These are phyloP conservation scores for Neofusicoccum parvum DNA, from an alignment of 2,329 filamentous ascomycete species.

Conservation along the genomic window DNA sequence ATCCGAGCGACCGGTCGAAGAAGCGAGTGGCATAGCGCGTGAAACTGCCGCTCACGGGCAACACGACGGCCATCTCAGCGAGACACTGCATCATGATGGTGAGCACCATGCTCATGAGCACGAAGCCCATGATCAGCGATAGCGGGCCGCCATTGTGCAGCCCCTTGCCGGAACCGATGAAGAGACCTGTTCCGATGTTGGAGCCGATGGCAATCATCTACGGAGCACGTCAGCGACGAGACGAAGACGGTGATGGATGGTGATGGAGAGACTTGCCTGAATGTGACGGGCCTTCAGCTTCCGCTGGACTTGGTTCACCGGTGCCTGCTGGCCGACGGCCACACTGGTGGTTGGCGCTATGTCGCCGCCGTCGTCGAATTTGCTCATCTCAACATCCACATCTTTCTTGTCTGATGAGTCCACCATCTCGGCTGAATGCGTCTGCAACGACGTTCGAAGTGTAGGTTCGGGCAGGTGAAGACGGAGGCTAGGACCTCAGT, in stretches of 20 bases:
- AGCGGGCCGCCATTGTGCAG: slow-evolving; percentile 42
- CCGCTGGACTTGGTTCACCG: slow-evolving; percentile 32
- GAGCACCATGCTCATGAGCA: slow-evolving; percentile 79
- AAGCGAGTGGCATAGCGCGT: slow-evolving; percentile 95
- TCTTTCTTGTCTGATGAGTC: not conserved
- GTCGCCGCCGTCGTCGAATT: not conserved
- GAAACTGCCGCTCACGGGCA: slow-evolving; percentile 90
- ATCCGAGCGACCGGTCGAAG: slow-evolving; percentile 89
- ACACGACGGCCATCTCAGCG: slow-evolving; percentile 86
- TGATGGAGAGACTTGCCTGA: slow-evolving; percentile 32
- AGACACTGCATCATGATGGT: slow-evolving; percentile 91
- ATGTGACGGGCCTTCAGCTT: slow-evolving; percentile 40
- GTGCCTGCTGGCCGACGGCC: not conserved
- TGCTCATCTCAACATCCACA: not conserved
- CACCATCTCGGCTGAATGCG: not conserved
- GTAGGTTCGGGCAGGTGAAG: too few species aligned
- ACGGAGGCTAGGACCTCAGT: too few species aligned
- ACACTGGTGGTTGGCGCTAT: not conserved
- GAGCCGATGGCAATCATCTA: slow-evolving; percentile 92
- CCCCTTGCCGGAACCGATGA: slow-evolving; percentile 70
- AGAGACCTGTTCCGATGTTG: slow-evolving; percentile 62
- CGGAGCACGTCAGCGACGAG: not conserved
- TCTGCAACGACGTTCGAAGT: too few species aligned
- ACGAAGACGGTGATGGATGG: slow-evolving; percentile 33
- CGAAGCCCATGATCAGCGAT: slow-evolving; percentile 38